phyloP scores from a whole-genome alignment of 2,329 filamentous ascomycete species.

The Nothopassalora personata region DNA sequence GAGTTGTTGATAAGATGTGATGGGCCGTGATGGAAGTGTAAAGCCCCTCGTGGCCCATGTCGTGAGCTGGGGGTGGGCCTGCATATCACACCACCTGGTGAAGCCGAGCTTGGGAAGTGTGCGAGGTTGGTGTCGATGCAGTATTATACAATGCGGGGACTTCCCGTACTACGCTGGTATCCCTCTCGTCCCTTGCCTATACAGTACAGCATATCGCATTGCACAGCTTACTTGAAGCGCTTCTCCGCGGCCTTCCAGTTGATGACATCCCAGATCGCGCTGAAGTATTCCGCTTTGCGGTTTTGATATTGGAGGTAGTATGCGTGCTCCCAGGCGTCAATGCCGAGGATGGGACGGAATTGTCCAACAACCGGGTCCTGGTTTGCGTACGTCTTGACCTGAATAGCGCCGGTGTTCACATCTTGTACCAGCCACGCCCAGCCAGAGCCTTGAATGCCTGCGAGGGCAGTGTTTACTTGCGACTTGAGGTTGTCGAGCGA shows the following conservation, averaged over 20 bases:
- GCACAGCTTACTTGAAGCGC: conserved; percentile 29
- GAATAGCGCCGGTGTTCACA: conserved; percentile 56
- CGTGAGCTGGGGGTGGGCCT: neutral
- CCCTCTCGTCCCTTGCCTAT: neutral
- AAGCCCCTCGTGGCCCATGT: neutral
- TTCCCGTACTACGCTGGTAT: neutral
- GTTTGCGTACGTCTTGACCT: conserved; percentile 76
- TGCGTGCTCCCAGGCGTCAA: conserved; percentile 95
- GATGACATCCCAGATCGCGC: conserved; percentile 86
- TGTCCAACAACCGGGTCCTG: conserved; percentile 83
- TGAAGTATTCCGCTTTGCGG: conserved; percentile 93
- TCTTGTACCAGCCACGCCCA: conserved; percentile 80
- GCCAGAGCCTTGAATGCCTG: conserved; percentile 60
- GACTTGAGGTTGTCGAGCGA: conserved; percentile 55
- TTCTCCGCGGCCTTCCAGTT: conserved; percentile 80
- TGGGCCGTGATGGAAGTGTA: neutral
- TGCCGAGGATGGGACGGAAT: conserved; percentile 74
- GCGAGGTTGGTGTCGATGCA: neutral
- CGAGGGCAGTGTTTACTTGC: conserved; percentile 59
- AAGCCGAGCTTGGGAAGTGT: neutral
- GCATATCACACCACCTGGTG: neutral
- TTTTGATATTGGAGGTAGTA: conserved; percentile 97
- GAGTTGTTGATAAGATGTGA: neutral
- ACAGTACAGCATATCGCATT: neutral
- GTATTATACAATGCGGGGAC: neutral